These are phyloP conservation scores for Xylaria sp. DNA, from an alignment of 2,329 filamentous ascomycete species.

Conservation along the genomic window DNA sequence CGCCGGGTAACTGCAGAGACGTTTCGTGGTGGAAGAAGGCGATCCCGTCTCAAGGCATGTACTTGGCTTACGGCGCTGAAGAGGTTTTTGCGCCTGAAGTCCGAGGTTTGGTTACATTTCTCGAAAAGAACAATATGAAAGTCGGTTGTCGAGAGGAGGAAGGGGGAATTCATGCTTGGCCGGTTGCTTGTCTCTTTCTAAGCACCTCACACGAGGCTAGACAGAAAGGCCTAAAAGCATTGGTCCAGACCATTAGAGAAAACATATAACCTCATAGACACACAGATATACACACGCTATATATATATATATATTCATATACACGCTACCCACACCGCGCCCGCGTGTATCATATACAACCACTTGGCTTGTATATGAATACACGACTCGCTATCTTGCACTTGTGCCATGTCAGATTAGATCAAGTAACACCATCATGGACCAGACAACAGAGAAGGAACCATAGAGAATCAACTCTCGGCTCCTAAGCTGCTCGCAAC, in stretches of 20 bases:
- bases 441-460: slow-evolving; percentile 46
- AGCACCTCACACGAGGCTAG: slow-evolving; percentile 52
- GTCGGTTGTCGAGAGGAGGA: slow-evolving; percentile 63
- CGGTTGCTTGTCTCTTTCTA: slow-evolving; percentile 67
- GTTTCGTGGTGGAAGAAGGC: slow-evolving; percentile 67
- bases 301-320: slow-evolving; percentile 5
- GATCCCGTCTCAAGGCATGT: slow-evolving; percentile 67
- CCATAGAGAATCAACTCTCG: slow-evolving; percentile 50
- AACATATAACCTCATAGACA: too few species aligned
- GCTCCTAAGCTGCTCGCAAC: slow-evolving; percentile 47
- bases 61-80: slow-evolving; percentile 72
- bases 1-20: slow-evolving; percentile 72
- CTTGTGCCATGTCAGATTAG: slow-evolving; percentile 60
- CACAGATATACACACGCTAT: slow-evolving; percentile 24
- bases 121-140: slow-evolving; percentile 56
- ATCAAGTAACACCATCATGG: slow-evolving; percentile 62
- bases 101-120: slow-evolving; percentile 57
- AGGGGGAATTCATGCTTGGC: slow-evolving; percentile 80
- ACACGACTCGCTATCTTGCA: not conserved
- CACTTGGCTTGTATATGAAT: slow-evolving; percentile 11
- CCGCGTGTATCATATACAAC: too few species aligned
- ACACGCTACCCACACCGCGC: too few species aligned
- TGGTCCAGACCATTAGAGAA: slow-evolving; percentile 44
- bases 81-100: slow-evolving; percentile 79
- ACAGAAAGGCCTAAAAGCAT: slow-evolving; percentile 51